Evolutionary conservation across 345 rosid species (phyloP).

Genomic region (Eutrema japonicum): DNA sequence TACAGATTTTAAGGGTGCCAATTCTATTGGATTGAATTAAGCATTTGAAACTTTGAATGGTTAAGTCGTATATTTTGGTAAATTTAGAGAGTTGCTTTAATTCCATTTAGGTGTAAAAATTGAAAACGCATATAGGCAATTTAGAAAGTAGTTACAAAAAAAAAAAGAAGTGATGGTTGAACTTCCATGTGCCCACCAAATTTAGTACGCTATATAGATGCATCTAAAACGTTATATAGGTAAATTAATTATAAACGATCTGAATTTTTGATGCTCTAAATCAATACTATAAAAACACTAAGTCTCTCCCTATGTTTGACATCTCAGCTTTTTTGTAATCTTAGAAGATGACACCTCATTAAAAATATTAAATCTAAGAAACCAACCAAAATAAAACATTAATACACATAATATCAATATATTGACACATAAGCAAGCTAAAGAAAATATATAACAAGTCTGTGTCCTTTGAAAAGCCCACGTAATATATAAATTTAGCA

Average conservation of each 20-base stretch:
- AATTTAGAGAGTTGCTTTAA: neutral
- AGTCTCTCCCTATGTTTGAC: too few relatives aligned
- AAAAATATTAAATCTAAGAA: too few relatives aligned
- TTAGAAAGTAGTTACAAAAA: constrained; percentile 12
- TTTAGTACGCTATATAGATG: neutral
- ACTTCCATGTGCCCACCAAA: constrained; percentile 15
- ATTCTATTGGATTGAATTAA: neutral
- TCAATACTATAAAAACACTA: neutral
- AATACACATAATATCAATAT: too few relatives aligned
- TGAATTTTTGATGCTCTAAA: constrained; percentile 21
- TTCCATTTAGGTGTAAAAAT: constrained; percentile 5
- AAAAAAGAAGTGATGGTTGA: constrained; percentile 2
- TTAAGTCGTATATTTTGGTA: neutral
- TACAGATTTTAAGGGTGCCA: constrained; percentile 8
- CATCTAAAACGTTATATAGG: neutral
- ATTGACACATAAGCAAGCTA: neutral
- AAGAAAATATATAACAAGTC: constrained; percentile 26
- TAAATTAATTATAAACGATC: neutral
- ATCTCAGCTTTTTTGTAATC: too few relatives aligned
- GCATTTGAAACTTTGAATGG: neutral
- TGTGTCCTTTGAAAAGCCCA: constrained; percentile 14
- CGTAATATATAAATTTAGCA: neutral
- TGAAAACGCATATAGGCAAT: constrained; percentile 8
- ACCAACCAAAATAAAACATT: too few relatives aligned
- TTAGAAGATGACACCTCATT: too few relatives aligned